Base-by-base conservation (phyloP, 768 basidiomycete genomes). In the Suillus ampliporus region DNA sequence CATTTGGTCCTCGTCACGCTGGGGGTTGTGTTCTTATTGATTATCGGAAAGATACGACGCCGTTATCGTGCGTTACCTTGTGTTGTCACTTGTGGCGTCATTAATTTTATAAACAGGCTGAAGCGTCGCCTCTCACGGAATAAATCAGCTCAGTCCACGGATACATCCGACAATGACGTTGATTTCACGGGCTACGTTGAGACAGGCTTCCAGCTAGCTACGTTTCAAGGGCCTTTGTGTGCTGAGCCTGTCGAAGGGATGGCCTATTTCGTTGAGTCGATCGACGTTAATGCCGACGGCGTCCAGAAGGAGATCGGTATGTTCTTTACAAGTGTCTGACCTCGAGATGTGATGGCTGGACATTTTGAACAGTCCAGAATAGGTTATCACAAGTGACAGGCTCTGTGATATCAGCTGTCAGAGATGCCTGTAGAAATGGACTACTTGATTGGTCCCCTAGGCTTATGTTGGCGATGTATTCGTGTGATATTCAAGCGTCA, bases 361-460 rank as follows among this genome's bases (percentile, higher is more conserved):
- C 56, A 50, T 59, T 57, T 54, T 60, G 43, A 60, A 19, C 67
- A 97, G 94, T 85, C 51, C 89, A 91, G 73, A 94, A 92, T 60
- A 81, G 88, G 54, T 83, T 91, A 73, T 86, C 92, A 0, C 95
- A 96, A 70, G 86, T 95, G 28, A 89, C 91, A 2, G 97, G 97
- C 15, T 95, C 95, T 3, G 80, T 97, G 52, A 95, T 97, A 65
- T 92, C 97, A 4, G 85, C 89, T 4, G 88, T 94, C 44, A 86
- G 90, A 74, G 97, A 99, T 68, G 89, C 94, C 0, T 99, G 95
- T 73, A 86, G 92, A 63, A 90, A 88, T 66, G 95, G 92, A 1
- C 74, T 99, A 61, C 79, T 99, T 50, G 97, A 99, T 75, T 99
- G 97, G 97, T 98, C 96, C 2, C 97, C 97, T 15, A 83, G 97